Evolutionary conservation across 2,329 filamentous ascomycete genomes (phyloP).

Genomic region (Didymella arachidicola): DNA sequence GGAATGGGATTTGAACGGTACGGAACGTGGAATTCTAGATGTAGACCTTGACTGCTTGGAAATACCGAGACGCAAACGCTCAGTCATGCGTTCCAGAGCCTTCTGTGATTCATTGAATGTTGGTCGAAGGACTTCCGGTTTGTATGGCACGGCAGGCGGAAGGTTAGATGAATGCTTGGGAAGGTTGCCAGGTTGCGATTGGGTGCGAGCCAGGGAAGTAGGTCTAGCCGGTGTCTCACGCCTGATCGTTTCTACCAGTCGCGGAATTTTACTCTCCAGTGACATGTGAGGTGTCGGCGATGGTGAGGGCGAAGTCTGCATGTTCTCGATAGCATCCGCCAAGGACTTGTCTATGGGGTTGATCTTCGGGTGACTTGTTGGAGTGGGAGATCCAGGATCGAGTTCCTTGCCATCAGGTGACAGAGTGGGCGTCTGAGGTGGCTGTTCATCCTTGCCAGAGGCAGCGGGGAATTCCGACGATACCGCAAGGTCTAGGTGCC

Average conservation of each 20-base stretch:
- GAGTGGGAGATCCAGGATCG: slow-evolving; percentile 42
- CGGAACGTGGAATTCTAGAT: slow-evolving; percentile 84
- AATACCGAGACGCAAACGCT: slow-evolving; percentile 71
- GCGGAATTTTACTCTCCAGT: slow-evolving; percentile 50
- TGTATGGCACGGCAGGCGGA: slow-evolving; percentile 27
- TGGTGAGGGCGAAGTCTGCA: slow-evolving; percentile 41
- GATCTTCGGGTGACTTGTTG: slow-evolving; percentile 40
- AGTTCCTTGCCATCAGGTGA: slow-evolving; percentile 28
- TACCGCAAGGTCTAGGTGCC: slow-evolving; percentile 68
- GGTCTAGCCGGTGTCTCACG: slow-evolving; percentile 43
- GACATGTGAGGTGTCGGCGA: slow-evolving; percentile 25
- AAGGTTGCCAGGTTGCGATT: slow-evolving; percentile 48
- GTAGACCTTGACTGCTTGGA: slow-evolving; percentile 66
- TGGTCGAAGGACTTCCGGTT: slow-evolving; percentile 35
- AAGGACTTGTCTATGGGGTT: slow-evolving; percentile 47
- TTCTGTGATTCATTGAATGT: slow-evolving; percentile 50
- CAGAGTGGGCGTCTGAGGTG: slow-evolving; percentile 39
- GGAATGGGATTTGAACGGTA: slow-evolving; percentile 72
- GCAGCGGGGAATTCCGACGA: slow-evolving; percentile 50
- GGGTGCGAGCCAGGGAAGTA: slow-evolving; percentile 40
- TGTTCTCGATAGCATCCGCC: slow-evolving; percentile 46
- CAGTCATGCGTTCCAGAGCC: slow-evolving; percentile 73
- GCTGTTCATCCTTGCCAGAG: slow-evolving; percentile 31
- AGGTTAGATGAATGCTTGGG: slow-evolving; percentile 29
- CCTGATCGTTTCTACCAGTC: slow-evolving; percentile 46